Evolutionary conservation across 2,329 filamentous ascomycete genomes (phyloP), one percentile per base, ranked within the genome.

Genomic region (Fonsecaea nubica): DNA sequence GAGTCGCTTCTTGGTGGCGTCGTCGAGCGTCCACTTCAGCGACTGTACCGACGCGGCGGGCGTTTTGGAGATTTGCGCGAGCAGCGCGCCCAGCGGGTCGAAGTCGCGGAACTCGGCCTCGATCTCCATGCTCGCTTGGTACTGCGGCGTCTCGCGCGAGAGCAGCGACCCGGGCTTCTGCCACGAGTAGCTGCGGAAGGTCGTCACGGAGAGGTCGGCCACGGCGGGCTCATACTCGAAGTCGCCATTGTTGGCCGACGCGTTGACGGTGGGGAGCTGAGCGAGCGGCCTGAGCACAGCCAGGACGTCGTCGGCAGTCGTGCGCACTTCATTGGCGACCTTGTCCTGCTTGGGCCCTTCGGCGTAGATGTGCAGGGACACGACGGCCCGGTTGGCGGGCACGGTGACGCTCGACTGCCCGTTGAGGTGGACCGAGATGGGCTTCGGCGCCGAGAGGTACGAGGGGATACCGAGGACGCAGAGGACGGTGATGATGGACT

Each of bases 1-100:
- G 2, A 62, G n/a, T 2, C 38, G 32, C 36, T 52, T 45, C 40
- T 45, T 55, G 33, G 63, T 65, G 6, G 9, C 33, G 8, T 21
- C 38, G 63, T 65, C 63, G 18, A 65, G 38, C 32, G 57, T 62
- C 63, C 63, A 65, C 9, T 57, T 65, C n/a, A 65, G 52, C 2
- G 35, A 48, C 18, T 50, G 48, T 7, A 65, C 58, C 6, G 57
- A 55, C 32, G 62, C 63, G 5, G 25, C 42, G 8, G 63, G 63
- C 15, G 52, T 62, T 35, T 65, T 65, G 58, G 56, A 55, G 18
- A 65, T 52, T 15, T 61, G 52, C 18, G 58, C 63, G 18, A 65
- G 58, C 6, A 65, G 58, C 7, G 30, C 13, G 21, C 58, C 58
- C n/a, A 65, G 58, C 38, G 38, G 45, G 40, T 65, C 63, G 52